phyloP scores from a whole-genome alignment of 2,329 filamentous ascomycete species.

The Knufia petricola region DNA sequence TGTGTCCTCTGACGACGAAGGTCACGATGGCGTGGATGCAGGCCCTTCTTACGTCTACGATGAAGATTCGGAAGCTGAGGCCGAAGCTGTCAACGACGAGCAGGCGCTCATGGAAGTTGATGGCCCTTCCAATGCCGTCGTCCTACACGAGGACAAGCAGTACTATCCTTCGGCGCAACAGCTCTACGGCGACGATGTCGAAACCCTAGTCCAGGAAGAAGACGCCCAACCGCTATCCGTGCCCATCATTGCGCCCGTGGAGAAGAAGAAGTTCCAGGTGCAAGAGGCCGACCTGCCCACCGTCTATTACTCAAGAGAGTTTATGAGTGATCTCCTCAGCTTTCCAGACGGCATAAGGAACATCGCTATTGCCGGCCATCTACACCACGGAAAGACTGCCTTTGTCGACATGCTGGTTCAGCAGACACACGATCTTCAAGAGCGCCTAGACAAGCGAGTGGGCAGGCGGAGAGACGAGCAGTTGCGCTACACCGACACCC shows the following conservation, averaged over 20 bases:
- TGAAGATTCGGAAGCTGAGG: slow-evolving; percentile 55
- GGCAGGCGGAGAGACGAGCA: slow-evolving; percentile 80
- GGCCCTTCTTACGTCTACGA: slow-evolving; percentile 72
- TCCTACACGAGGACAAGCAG: slow-evolving; percentile 97
- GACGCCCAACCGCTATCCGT: slow-evolving; percentile 87
- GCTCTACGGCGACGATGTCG: slow-evolving; percentile 87
- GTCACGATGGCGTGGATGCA: slow-evolving; percentile 57
- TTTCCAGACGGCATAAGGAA: slow-evolving; percentile 92
- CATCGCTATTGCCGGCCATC: slow-evolving; percentile 78
- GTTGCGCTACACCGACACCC: slow-evolving; percentile 87
- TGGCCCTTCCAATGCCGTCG: slow-evolving; percentile 89
- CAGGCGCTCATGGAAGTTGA: slow-evolving; percentile 93
- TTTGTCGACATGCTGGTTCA: slow-evolving; percentile 97
- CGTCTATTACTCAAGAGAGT: slow-evolving; percentile 77
- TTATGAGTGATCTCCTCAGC: slow-evolving; percentile 94
- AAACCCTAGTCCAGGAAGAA: slow-evolving; percentile 92
- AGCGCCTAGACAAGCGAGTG: slow-evolving; percentile 67
- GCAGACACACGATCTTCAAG: slow-evolving; percentile 81
- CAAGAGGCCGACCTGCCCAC: slow-evolving; percentile 84
- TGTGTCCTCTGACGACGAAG: slow-evolving; percentile 75
- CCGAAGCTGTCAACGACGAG: slow-evolving; percentile 42
- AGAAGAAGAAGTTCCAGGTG: slow-evolving; percentile 91
- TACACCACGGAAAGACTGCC: slow-evolving; percentile 96
- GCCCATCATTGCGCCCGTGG: slow-evolving; percentile 86
- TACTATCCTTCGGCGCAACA: slow-evolving; percentile 98